Conservation (phyloP, 805 yeast species). For the Saturnispora gosingensis region DNA sequence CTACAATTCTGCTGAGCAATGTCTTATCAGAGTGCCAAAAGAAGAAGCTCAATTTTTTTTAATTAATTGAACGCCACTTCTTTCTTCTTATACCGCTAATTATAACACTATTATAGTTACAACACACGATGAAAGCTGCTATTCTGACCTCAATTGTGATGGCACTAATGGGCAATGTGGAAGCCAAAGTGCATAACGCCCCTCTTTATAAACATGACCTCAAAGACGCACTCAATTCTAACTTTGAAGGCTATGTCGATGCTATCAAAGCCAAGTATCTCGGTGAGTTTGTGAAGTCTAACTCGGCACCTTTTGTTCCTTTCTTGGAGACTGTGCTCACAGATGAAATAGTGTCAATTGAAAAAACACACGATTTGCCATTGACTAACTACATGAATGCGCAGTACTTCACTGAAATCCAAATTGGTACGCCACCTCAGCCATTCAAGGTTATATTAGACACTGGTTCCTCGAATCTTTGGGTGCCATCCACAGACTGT, state of each 20-base stretch:
- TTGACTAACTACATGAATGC: constrained; percentile 91
- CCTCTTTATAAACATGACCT: constrained; percentile 39
- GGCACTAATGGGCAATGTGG: constrained; percentile 15
- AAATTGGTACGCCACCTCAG: constrained; percentile 90
- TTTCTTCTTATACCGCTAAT: not conserved
- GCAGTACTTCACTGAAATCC: constrained; percentile 88
- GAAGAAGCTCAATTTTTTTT: not conserved
- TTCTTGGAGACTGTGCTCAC: constrained; percentile 24
- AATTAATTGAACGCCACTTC: constrained; percentile 1
- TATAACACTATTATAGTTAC: not conserved
- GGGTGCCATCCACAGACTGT: constrained; percentile 92
- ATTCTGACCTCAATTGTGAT: constrained; percentile 31
- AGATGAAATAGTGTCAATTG: constrained; percentile 15
- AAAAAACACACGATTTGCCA: constrained; percentile 62
- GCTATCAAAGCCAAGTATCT: constrained; percentile 42
- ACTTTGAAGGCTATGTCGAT: constrained; percentile 39
- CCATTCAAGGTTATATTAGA: constrained; percentile 88
- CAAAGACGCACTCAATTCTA: constrained; percentile 38
- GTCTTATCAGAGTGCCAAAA: not conserved
- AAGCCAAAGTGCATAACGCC: constrained; percentile 40
- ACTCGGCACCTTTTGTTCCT: constrained; percentile 32
- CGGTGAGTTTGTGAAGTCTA: constrained; percentile 13
- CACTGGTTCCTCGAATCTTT: constrained; percentile 93
- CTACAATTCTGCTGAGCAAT: not conserved
- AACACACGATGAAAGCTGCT: constrained; percentile 13